Evolutionary conservation across 441 rosid genomes (phyloP).

Genomic region (Euphorbia schlechtendalii): DNA sequence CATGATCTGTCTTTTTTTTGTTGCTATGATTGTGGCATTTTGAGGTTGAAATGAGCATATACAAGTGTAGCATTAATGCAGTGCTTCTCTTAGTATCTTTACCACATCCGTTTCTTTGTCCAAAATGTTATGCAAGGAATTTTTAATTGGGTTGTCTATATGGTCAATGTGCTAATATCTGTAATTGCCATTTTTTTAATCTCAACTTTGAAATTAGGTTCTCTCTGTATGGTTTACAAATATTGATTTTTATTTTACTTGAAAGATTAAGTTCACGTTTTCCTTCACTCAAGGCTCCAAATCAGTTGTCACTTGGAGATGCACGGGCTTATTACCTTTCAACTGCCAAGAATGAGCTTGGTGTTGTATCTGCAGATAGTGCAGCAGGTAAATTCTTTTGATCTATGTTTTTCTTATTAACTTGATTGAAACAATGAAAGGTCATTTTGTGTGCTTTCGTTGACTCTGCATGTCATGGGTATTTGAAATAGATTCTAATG

Average conservation of each 20-base stretch:
- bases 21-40: neutral
- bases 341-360: conserved; percentile 86
- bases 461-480: neutral
- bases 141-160: neutral
- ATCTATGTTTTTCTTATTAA: neutral
- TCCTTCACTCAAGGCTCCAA: conserved; percentile 30
- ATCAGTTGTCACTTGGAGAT: conserved; percentile 87
- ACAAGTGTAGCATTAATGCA: neutral
- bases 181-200: neutral
- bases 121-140: neutral
- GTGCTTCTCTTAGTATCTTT: neutral
- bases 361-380: conserved; percentile 88
- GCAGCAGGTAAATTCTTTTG: conserved; percentile 45
- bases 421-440: neutral
- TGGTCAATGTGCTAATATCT: neutral
- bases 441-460: neutral
- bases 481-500: neutral
- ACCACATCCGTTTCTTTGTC: neutral
- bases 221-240: neutral
- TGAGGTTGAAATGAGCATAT: neutral
- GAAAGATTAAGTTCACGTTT: neutral
- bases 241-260: neutral
- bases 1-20: neutral
- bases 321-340: conserved; percentile 87
- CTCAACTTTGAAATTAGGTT: neutral